phyloP scores from a whole-genome alignment of 805 yeast genomes.

The Saccharomycopsis capsularis region DNA sequence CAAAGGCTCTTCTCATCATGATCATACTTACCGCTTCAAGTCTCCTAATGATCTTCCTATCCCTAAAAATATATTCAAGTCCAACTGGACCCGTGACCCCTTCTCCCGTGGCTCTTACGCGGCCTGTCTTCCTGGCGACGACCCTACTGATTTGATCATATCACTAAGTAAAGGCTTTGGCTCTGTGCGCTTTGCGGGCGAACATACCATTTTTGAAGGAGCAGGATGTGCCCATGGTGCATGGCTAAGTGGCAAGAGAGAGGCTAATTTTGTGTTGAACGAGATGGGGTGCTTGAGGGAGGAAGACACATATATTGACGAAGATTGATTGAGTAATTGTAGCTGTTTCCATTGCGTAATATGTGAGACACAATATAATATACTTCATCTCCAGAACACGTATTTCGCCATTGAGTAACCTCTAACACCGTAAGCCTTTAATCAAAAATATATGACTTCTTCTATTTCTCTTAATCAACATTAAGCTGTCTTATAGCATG shows the following conservation, averaged over 20 bases:
- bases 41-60: slow-evolving; percentile 29
- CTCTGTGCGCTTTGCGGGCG: slow-evolving; percentile 79
- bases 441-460: no score
- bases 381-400: no score
- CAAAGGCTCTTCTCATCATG: not conserved
- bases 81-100: slow-evolving; percentile 78
- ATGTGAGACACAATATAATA: no score
- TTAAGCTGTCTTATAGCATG: no score
- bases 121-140: slow-evolving; percentile 62
- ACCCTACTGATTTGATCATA: slow-evolving; percentile 54
- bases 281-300: slow-evolving; percentile 24
- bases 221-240: slow-evolving; percentile 94
- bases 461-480: no score
- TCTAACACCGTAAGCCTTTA: no score
- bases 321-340: not conserved
- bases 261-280: slow-evolving; percentile 36
- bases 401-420: no score
- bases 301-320: slow-evolving; percentile 17
- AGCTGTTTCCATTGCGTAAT: no score
- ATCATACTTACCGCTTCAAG: slow-evolving; percentile 15
- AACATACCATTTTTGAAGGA: slow-evolving; percentile 79
- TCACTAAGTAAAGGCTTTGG: slow-evolving; percentile 57
- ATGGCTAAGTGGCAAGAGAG: slow-evolving; percentile 65
- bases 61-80: slow-evolving; percentile 39
- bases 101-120: slow-evolving; percentile 77